Evolutionary conservation across 1,284 basidiomycete species (phyloP).

Genomic region (Ceratobasidium sp.): DNA sequence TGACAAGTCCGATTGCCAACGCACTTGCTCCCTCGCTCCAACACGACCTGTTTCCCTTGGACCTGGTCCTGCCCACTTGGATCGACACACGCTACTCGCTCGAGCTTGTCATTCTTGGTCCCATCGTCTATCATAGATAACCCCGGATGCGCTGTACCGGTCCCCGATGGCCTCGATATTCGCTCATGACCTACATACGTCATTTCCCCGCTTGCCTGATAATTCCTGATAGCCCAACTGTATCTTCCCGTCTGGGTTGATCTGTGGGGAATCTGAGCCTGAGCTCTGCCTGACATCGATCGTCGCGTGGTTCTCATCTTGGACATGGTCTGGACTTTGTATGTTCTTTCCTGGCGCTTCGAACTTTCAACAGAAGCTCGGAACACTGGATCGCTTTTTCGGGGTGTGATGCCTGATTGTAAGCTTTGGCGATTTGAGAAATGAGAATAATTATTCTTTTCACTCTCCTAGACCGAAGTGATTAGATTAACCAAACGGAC

Average conservation of each 20-base stretch:
- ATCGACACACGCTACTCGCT: background rate
- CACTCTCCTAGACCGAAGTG: no score
- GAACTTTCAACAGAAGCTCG: background rate
- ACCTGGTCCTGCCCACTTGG: background rate
- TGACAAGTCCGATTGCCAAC: background rate
- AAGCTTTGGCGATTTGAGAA: no score
- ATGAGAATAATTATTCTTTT: no score
- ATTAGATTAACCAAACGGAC: no score
- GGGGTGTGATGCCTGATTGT: no score
- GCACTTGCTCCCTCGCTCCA: background rate
- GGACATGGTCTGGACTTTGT: background rate
- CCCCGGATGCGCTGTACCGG: background rate
- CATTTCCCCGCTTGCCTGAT: background rate
- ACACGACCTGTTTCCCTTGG: background rate
- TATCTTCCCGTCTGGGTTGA: background rate
- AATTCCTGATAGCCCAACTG: background rate
- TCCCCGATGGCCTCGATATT: background rate
- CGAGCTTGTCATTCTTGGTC: background rate
- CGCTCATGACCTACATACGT: background rate
- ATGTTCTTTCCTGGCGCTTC: background rate
- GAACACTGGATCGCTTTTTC: no score
- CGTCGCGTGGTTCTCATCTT: background rate
- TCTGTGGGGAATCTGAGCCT: background rate
- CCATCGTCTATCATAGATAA: background rate
- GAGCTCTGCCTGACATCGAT: background rate